These are phyloP conservation scores for Claviceps sp. DNA, from an alignment of 2,329 filamentous ascomycete genomes.

Conservation along the genomic window DNA sequence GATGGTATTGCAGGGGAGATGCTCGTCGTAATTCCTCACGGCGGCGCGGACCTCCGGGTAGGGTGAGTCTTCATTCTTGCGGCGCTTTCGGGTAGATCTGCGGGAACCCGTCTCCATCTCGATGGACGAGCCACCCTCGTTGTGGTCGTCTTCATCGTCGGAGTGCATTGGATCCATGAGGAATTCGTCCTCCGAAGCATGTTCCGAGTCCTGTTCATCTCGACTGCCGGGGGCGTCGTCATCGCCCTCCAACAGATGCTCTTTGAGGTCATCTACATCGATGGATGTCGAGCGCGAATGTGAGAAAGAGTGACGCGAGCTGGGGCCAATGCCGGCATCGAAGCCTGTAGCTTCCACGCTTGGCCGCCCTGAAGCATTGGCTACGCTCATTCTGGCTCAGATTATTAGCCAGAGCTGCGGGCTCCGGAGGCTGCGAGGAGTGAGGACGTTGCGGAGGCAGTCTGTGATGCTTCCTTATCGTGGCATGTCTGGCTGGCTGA, in stretches of 20 bases:
- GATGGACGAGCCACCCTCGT: constrained; percentile 5
- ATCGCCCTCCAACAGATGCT: constrained; percentile 27
- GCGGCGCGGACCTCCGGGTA: constrained; percentile 54
- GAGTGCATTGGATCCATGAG: constrained; percentile 41
- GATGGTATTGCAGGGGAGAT: constrained; percentile 52
- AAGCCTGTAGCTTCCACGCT: constrained; percentile 13
- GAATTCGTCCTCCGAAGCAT: constrained; percentile 27
- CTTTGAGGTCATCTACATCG: constrained; percentile 12
- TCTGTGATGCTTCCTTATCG: not conserved
- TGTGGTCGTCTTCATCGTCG: constrained; percentile 10
- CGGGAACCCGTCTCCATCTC: constrained; percentile 8
- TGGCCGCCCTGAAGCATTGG: not conserved
- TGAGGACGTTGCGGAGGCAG: not conserved
- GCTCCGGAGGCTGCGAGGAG: not conserved
- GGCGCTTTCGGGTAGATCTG: constrained; percentile 17
- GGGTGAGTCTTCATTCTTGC: constrained; percentile 43
- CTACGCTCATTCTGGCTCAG: constrained; percentile 1
- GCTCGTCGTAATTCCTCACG: constrained; percentile 50
- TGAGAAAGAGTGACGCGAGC: constrained; percentile 16
- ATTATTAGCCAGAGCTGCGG: not conserved
- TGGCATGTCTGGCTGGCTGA: constrained; percentile 1
- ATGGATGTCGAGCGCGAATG: constrained; percentile 12
- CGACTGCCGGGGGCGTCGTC: constrained; percentile 28
- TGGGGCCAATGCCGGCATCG: constrained; percentile 9
- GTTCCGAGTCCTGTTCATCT: constrained; percentile 35